Conservation (phyloP, 2,329 filamentous ascomycete genomes). For the Aspergillus hortae region DNA sequence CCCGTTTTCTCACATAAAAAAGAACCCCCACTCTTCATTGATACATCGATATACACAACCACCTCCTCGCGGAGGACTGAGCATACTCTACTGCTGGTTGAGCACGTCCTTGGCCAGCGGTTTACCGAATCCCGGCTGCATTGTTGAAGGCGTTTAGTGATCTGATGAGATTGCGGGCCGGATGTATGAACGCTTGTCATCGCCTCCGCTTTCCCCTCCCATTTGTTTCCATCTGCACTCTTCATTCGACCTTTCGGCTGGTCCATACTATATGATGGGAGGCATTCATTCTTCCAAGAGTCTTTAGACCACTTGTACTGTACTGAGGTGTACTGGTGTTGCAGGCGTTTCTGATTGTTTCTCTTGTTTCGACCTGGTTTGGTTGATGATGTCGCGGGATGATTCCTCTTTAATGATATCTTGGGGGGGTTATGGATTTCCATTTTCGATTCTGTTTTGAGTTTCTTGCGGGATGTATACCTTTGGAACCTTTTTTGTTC, state of each 20-base stretch:
- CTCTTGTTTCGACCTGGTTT: constrained; percentile 14
- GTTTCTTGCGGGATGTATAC: constrained; percentile 14
- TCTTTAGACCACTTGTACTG: constrained; percentile 26
- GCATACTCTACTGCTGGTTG: neutral
- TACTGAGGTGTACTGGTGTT: constrained; percentile 19
- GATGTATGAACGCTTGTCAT: constrained; percentile 27
- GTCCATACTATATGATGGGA: constrained; percentile 9
- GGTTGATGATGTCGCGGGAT: constrained; percentile 15
- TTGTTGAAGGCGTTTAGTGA: constrained; percentile 29
- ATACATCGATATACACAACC: neutral
- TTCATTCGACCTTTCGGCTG: constrained; percentile 15
- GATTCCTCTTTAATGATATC: constrained; percentile 19
- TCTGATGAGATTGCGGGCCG: constrained; percentile 28
- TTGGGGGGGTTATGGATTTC: constrained; percentile 11
- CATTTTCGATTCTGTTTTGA: neutral
- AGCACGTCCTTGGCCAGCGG: no score
- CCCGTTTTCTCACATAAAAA: neutral
- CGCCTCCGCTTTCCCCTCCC: constrained; percentile 5
- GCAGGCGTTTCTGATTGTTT: constrained; percentile 14
- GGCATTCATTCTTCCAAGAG: constrained; percentile 10
- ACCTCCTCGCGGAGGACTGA: neutral
- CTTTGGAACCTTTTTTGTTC: constrained; percentile 9
- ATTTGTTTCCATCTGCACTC: constrained; percentile 7
- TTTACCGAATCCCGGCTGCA: neutral
- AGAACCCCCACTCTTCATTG: neutral